A percentile compares a stretch with the other conserved stretches of the same genome.
Conservation (phyloP, 2,329 filamentous ascomycete genomes). For the Fusarium aywerte region DNA sequence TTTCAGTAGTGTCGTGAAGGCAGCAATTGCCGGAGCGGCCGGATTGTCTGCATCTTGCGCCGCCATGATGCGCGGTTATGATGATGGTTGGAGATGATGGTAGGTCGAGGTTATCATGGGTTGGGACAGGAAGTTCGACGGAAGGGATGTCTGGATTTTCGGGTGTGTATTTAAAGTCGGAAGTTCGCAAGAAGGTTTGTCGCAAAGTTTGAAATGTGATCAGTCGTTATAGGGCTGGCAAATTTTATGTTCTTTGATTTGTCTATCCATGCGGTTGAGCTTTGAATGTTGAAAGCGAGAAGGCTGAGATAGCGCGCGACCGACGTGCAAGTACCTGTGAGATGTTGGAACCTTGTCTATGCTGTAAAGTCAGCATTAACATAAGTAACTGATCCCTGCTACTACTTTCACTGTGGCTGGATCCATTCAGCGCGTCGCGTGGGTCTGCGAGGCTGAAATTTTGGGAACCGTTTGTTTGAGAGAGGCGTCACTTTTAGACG, state of each 20-base stretch:
- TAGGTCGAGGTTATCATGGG: constrained; percentile 28
- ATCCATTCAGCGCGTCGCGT: constrained; percentile 37
- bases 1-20: constrained; percentile 65
- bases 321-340: constrained; percentile 12
- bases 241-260: constrained; percentile 14
- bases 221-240: background rate
- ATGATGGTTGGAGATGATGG: constrained; percentile 16
- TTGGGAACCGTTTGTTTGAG: constrained; percentile 37
- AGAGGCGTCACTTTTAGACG: constrained; percentile 38
- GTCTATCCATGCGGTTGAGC: constrained; percentile 9
- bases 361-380: rapidly evolving
- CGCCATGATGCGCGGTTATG: constrained; percentile 58
- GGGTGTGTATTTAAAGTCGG: background rate
- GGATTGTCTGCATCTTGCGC: constrained; percentile 58
- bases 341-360: background rate
- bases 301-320: constrained; percentile 37
- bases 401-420: constrained; percentile 37
- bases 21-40: constrained; percentile 63
- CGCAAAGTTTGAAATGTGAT: background rate
- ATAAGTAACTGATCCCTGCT: constrained; percentile 18
- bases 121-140: background rate
- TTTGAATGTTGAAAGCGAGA: constrained; percentile 30
- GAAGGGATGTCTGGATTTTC: background rate
- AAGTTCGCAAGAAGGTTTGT: background rate
- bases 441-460: constrained; percentile 53